Percentiles rank a stretch among this genome's conserved stretches.
Conservation (phyloP, 305 asterid genomes). For the Plantago coronopus region DNA sequence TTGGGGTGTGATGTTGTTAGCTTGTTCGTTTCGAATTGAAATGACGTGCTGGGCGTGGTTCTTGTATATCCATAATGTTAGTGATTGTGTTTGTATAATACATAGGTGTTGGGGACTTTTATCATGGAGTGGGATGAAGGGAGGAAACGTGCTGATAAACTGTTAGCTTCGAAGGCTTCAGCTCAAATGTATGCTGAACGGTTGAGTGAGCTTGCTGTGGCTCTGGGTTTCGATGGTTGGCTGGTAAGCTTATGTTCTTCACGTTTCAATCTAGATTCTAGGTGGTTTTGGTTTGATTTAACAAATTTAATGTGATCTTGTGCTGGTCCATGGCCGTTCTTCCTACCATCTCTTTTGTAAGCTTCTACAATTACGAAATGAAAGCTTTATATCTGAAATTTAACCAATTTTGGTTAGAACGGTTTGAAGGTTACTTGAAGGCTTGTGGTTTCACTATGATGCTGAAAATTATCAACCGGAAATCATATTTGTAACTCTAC, state of each 20-base stretch:
- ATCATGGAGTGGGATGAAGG: constrained; percentile 96
- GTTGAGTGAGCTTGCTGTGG: constrained; percentile 76
- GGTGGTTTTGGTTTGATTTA: background rate
- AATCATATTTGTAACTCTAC: background rate
- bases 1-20: background rate
- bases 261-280: constrained; percentile 6
- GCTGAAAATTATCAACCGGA: background rate
- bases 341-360: background rate
- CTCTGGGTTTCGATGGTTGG: constrained; percentile 97
- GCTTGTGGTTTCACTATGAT: background rate
- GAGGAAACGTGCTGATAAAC: constrained; percentile 43
- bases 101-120: constrained; percentile 87
- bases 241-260: constrained; percentile 50
- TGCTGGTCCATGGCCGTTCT: background rate
- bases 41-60: background rate
- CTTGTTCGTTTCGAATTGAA: background rate
- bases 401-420: background rate
- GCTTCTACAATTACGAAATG: background rate
- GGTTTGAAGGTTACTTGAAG: background rate
- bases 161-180: constrained; percentile 58
- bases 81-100: constrained; percentile 19
- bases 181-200: constrained; percentile 79
- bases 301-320: background rate
- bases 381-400: constrained; percentile 12
- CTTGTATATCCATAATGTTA: constrained; percentile 4